These are phyloP conservation scores for Rhodosporidiobolus odoratus DNA, from an alignment of 768 basidiomycete genomes.

Conservation along the genomic window DNA sequence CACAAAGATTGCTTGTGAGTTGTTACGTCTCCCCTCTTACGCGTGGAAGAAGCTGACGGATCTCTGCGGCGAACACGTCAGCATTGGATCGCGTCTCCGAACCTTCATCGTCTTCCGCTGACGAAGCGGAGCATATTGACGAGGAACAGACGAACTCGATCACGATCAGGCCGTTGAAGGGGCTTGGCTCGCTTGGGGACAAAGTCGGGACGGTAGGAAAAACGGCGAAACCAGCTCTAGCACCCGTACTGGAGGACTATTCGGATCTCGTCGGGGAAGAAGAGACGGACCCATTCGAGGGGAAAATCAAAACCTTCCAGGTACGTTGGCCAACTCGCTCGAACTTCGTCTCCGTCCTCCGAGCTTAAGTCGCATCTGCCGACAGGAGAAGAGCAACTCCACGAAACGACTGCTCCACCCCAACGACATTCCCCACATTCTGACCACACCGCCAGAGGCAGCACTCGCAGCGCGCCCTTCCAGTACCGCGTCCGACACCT, in stretches of 20 bases:
- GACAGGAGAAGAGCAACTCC: conserved; percentile 68
- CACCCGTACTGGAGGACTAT: conserved; percentile 79
- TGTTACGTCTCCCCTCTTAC: conserved; percentile 1
- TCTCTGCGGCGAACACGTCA: neutral
- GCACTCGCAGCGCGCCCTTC: neutral
- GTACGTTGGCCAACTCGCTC: too few relatives aligned
- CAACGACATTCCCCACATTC: conserved; percentile 53
- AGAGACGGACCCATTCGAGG: conserved; percentile 63
- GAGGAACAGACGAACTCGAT: conserved; percentile 12
- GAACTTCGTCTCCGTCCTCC: too few relatives aligned
- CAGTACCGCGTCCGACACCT: neutral
- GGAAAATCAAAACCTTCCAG: conserved; percentile 80
- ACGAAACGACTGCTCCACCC: conserved; percentile 79
- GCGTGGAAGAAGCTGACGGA: neutral
- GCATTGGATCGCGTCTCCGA: conserved; percentile 27
- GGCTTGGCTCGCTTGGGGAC: conserved; percentile 34
- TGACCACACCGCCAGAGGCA: neutral
- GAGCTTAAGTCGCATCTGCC: too few relatives aligned
- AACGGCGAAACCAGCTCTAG: conserved; percentile 41
- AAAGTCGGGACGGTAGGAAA: conserved; percentile 35
- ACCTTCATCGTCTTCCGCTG: neutral
- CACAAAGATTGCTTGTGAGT: conserved; percentile 67
- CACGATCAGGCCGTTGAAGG: conserved; percentile 27
- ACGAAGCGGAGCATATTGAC: conserved; percentile 11
- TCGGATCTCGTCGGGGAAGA: conserved; percentile 80